These are phyloP conservation scores for Aspergillus avenaceus DNA, from an alignment of 495 filamentous ascomycete genomes.

Conservation along the genomic window DNA sequence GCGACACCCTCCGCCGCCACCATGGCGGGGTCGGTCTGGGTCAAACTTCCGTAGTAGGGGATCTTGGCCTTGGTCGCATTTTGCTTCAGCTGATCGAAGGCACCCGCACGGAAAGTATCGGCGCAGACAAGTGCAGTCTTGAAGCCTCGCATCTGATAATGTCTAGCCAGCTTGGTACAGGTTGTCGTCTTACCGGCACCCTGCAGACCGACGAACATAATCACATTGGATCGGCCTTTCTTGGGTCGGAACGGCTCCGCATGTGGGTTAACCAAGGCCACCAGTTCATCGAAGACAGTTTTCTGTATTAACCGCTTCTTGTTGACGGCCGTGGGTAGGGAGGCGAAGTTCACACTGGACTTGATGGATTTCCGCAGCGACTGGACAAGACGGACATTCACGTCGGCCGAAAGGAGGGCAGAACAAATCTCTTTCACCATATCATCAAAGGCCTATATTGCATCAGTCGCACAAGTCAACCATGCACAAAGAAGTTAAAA, in stretches of 20 bases:
- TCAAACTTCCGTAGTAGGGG: conserved; percentile 93
- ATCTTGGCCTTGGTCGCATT: conserved; percentile 99
- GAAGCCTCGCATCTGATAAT: conserved; percentile 93
- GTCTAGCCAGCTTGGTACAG: conserved; percentile 93
- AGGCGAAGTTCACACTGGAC: conserved; percentile 84
- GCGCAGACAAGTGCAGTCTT: conserved; percentile 93
- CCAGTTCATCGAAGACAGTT: conserved; percentile 94
- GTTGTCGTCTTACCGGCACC: conserved; percentile 97
- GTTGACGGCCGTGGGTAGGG: conserved; percentile 81
- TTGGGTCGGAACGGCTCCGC: conserved; percentile 94
- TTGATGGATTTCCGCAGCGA: conserved; percentile 92
- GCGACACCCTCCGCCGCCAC: conserved; percentile 94
- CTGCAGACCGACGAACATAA: conserved; percentile 99
- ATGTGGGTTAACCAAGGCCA: conserved; percentile 92
- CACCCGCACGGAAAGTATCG: conserved; percentile 96
- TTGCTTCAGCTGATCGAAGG: conserved; percentile 98
- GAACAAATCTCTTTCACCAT: conserved; percentile 98
- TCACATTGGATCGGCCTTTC: conserved; percentile 92
- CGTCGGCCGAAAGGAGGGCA: conserved; percentile 90
- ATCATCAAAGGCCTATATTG: conserved; percentile 78
- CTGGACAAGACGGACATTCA: conserved; percentile 93
- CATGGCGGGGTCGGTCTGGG: conserved; percentile 90
- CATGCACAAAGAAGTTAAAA: not conserved
- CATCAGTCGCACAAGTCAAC: not conserved
- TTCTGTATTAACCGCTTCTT: conserved; percentile 99